These are phyloP conservation scores for Eutrema japonicum DNA, from an alignment of 345 rosid genomes.

Conservation along the genomic window DNA sequence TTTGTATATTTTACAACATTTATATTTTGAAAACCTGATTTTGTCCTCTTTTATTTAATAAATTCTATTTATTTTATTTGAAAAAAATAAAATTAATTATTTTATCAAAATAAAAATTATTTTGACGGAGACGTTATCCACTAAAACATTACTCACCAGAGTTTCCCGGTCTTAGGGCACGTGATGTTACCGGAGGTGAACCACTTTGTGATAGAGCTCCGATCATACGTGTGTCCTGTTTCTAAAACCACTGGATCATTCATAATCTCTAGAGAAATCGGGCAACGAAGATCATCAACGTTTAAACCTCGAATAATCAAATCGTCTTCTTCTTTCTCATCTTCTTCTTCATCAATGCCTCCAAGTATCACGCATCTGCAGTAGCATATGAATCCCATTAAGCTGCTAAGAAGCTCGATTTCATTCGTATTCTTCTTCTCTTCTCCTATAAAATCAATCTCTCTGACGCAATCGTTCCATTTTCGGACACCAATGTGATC, in stretches of 20 bases:
- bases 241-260: constrained; percentile 64
- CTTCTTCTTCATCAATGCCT: constrained; percentile 42
- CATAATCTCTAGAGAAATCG: constrained; percentile 77
- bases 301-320: constrained; percentile 43
- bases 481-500: constrained; percentile 53
- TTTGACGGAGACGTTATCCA: constrained; percentile 56
- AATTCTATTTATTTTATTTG: too few relatives aligned
- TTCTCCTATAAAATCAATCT: constrained; percentile 57
- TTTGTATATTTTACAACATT: too few relatives aligned
- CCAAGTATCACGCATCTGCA: constrained; percentile 64
- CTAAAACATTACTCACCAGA: constrained; percentile 46
- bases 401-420: constrained; percentile 50
- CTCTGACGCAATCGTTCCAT: constrained; percentile 70
- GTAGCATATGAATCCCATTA: constrained; percentile 62
- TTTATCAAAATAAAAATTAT: too few relatives aligned
- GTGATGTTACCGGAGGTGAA: constrained; percentile 62
- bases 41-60: too few relatives aligned
- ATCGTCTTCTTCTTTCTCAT: constrained; percentile 32
- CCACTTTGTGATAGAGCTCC: constrained; percentile 70
- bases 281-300: constrained; percentile 70
- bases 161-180: constrained; percentile 73
- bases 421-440: constrained; percentile 46
- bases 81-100: too few relatives aligned
- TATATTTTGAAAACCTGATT: too few relatives aligned
- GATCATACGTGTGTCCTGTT: constrained; percentile 78